Base-by-base conservation (phyloP, 23 red algal genomes). In the Cyanidiococcus yangmingshanensis region DNA sequence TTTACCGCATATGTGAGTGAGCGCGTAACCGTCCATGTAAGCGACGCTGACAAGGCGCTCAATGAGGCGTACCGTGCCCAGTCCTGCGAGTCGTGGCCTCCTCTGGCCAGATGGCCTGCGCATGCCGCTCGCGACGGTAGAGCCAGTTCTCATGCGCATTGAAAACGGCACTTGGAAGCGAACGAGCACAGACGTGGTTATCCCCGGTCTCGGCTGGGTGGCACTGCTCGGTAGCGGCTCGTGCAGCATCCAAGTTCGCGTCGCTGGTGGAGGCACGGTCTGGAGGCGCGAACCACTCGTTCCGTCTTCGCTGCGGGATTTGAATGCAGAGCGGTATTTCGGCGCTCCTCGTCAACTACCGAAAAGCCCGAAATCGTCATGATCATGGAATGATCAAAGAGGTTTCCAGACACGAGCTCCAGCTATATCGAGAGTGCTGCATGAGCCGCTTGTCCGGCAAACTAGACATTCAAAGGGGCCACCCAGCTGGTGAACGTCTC, bases 21-120 rank as follows among this genome's bases (percentile, higher is more conserved):
- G 1, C 74, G 79, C 30, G 87, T 98, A 24, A 98, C 87, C 68
- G 82, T 98, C 25, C 94, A 98, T 89, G 87, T 85, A n/a, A 85
- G 94, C 57, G 71, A 74, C 32, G 58, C 82, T 0, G 79, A 80
- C 40, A 85, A 82, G 29, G 85, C 59, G 21, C 37, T 45, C 37
- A 85, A 86, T 50, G 87, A 89, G 35, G 75, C 80, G 7, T 37
- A 82, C 32, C 77, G 76, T 39, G 85, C 87, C 68, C 75, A 75
- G 58, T 88, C 87, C 2, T n/a, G 94, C 41, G 16, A 24, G 87
- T 1, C 51, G 88, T n/a, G 74, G 59, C 45, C 88, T 88, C 1
- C 88, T 88, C 0, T 90, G 51, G 30, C 76, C 79, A 3, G 68
- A 59, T 58, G 86, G 83, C 38, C 68, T 67, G 51, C 76, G 58